Conservation (phyloP, 148 eudicot genomes). For the Vaccinium myrtillus region DNA sequence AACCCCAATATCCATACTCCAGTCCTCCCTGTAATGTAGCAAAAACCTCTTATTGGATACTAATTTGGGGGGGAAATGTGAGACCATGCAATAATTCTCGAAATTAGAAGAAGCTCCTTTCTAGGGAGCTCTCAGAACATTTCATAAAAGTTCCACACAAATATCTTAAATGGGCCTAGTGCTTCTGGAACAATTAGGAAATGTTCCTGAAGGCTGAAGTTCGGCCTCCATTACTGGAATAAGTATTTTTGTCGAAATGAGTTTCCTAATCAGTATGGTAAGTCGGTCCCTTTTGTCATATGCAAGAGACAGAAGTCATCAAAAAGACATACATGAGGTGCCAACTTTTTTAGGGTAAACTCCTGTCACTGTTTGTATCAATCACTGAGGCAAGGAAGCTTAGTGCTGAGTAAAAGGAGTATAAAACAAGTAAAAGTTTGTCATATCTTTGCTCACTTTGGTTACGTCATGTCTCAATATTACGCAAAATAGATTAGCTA, state of each 20-base stretch:
- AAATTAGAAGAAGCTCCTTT: background rate
- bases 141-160: background rate
- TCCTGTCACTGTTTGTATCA: background rate
- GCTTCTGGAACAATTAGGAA: background rate
- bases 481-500: background rate
- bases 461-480: background rate
- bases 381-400: background rate
- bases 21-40: background rate
- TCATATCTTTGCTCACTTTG: background rate
- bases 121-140: background rate
- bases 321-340: background rate
- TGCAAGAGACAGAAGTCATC: background rate
- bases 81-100: background rate
- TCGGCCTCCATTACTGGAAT: background rate
- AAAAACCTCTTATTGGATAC: background rate
- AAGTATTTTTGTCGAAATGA: background rate
- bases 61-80: background rate
- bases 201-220: background rate
- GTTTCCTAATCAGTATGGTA: slow-evolving; percentile 1
- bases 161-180: background rate
- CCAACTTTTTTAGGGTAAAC: background rate
- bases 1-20: background rate
- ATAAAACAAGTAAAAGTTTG: background rate
- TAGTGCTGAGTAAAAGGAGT: background rate
- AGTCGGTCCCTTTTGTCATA: background rate